A percentile compares a stretch with the other conserved stretches of the same genome.
Evolutionary conservation across 208 protist genomes (phyloP).

Genomic region (Zelonia costaricensis): DNA sequence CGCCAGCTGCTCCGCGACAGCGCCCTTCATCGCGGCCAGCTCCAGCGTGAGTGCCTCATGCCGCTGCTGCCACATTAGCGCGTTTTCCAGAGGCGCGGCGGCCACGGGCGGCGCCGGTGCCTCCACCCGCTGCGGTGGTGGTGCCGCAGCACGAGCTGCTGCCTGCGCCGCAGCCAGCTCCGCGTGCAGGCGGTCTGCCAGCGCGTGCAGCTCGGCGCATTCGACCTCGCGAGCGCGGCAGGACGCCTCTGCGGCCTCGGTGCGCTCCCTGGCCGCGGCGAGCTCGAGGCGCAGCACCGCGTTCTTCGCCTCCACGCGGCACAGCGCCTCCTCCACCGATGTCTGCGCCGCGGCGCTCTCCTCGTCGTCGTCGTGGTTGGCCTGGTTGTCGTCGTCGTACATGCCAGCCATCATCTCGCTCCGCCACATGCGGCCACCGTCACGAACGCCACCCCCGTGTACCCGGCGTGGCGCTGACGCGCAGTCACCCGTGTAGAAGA

Average conservation of each 20-base stretch:
- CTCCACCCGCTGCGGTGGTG: neutral
- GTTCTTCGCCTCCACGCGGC: constrained; percentile 5
- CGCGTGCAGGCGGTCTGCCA: constrained; percentile 38
- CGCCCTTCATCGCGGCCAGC: constrained; percentile 43
- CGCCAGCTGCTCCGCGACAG: constrained; percentile 57
- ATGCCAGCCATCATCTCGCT: neutral
- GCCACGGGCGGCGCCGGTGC: neutral
- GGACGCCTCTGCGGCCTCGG: constrained; percentile 13
- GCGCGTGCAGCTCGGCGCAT: constrained; percentile 41
- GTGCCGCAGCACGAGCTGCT: too few species aligned
- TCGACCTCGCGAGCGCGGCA: constrained; percentile 30
- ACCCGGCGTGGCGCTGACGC: too few species aligned
- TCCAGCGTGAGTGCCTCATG: constrained; percentile 39
- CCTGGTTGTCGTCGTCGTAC: constrained; percentile 1
- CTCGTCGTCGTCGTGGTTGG: neutral
- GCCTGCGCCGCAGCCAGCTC: constrained; percentile 12
- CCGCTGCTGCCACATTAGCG: constrained; percentile 27
- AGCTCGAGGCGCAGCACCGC: constrained; percentile 17
- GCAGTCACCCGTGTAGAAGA: neutral
- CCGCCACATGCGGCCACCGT: constrained; percentile 4
- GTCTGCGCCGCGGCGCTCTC: neutral
- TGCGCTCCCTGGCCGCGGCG: constrained; percentile 7
- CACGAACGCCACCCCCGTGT: neutral
- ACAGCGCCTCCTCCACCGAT: constrained; percentile 12
- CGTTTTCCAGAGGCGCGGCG: neutral